Evolutionary conservation across 805 yeast genomes (phyloP).

Genomic region (Candida hispaniensis): DNA sequence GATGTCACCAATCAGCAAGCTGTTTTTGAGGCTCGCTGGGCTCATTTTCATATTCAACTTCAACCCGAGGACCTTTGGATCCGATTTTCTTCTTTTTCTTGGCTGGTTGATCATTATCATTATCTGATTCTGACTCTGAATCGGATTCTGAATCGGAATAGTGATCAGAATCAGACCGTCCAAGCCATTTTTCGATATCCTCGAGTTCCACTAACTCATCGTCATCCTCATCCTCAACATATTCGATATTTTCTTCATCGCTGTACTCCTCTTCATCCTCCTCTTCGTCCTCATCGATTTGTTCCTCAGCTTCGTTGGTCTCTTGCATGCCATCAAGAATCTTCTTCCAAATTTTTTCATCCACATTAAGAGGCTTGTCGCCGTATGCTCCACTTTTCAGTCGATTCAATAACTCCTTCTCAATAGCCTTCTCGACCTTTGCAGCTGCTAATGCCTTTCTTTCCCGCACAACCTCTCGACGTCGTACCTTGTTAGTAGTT

Average conservation of each 20-base stretch:
- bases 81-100: conserved; percentile 16
- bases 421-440: conserved; percentile 90
- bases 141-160: conserved; percentile 3
- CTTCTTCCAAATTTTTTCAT: conserved; percentile 90
- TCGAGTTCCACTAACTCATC: conserved; percentile 80
- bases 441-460: conserved; percentile 96
- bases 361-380: conserved; percentile 93
- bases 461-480: conserved; percentile 90
- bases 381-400: conserved; percentile 97
- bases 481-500: conserved; percentile 82
- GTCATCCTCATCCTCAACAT: conserved; percentile 73
- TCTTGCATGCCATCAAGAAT: conserved; percentile 70
- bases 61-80: conserved; percentile 21
- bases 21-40: conserved; percentile 10
- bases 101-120: conserved; percentile 15
- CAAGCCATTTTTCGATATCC: conserved; percentile 80
- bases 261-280: conserved; percentile 41
- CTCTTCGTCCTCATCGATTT: conserved; percentile 37
- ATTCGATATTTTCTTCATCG: conserved; percentile 69
- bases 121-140: conserved; percentile 11
- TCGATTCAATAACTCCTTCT: conserved; percentile 87
- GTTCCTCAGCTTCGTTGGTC: conserved; percentile 49
- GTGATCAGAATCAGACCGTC: conserved; percentile 23
- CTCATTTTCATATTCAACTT: conserved; percentile 25
- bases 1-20: conserved; percentile 16